Conservation (phyloP, 2,329 filamentous ascomycete genomes). For the Phialemoniopsis sp. region DNA sequence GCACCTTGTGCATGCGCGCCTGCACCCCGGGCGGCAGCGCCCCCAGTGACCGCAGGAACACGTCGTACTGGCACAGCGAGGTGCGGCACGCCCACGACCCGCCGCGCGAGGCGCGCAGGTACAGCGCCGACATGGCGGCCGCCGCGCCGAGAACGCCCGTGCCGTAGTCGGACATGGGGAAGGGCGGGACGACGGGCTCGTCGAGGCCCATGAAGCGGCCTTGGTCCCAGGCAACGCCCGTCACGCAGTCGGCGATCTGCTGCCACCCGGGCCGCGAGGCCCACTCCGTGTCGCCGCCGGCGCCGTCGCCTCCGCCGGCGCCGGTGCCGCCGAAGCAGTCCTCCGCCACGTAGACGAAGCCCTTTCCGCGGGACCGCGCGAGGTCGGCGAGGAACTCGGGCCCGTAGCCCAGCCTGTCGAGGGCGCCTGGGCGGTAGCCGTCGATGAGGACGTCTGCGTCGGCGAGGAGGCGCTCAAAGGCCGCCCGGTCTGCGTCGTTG, state of each 20-base stretch:
- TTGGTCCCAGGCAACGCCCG: slow-evolving; percentile 58
- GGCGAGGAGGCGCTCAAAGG: slow-evolving; percentile 55
- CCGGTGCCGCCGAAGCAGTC: slow-evolving; percentile 66
- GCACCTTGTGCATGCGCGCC: slow-evolving; percentile 38
- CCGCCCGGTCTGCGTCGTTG: slow-evolving; percentile 36
- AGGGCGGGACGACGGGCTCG: slow-evolving; percentile 63
- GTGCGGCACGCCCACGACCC: slow-evolving; percentile 27
- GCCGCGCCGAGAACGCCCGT: slow-evolving; percentile 26
- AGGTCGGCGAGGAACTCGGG: slow-evolving; percentile 47
- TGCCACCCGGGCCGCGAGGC: slow-evolving; percentile 64
- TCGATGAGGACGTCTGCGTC: slow-evolving; percentile 63
- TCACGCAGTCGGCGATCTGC: slow-evolving; percentile 65
- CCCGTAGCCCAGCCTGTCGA: slow-evolving; percentile 61
- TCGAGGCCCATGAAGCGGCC: slow-evolving; percentile 56
- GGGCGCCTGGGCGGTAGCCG: slow-evolving; percentile 63
- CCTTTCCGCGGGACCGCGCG: slow-evolving; percentile 50
- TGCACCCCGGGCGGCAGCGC: slow-evolving; percentile 43
- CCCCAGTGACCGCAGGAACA: slow-evolving; percentile 32
- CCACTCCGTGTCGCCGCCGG: slow-evolving; percentile 45
- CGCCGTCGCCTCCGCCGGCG: background rate
- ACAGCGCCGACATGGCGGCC: slow-evolving; percentile 24
- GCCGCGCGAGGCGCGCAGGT: slow-evolving; percentile 22
- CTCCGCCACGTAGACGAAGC: slow-evolving; percentile 65
- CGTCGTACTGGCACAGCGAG: slow-evolving; percentile 28
- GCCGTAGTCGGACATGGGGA: slow-evolving; percentile 51